These are phyloP conservation scores for Trichosporon sp. DNA, from an alignment of 1,284 basidiomycete genomes.

Conservation along the genomic window DNA sequence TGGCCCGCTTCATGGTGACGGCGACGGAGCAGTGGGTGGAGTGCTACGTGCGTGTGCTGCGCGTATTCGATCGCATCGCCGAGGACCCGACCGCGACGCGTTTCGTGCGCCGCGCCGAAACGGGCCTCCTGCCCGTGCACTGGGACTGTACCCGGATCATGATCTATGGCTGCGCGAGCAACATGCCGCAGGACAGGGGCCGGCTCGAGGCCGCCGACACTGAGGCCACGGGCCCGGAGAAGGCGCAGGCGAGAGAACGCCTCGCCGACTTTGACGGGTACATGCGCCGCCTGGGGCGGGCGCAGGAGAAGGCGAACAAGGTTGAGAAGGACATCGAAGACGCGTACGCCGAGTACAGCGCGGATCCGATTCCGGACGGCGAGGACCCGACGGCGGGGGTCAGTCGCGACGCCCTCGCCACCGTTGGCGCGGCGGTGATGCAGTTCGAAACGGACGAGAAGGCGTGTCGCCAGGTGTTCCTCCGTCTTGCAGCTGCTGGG, in stretches of 20 bases:
- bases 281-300: neutral
- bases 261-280: neutral
- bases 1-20: slow-evolving; percentile 16
- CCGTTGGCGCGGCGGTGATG: neutral
- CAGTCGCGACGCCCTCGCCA: neutral
- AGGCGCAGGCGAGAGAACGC: neutral
- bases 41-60: slow-evolving; percentile 5
- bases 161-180: neutral
- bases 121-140: neutral
- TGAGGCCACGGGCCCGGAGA: neutral
- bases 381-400: neutral
- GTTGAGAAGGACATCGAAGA: neutral
- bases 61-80: neutral
- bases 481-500: neutral
- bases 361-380: neutral
- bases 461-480: neutral
- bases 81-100: neutral
- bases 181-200: neutral
- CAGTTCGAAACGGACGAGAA: neutral
- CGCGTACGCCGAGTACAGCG: neutral
- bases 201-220: neutral
- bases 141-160: neutral
- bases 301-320: neutral
- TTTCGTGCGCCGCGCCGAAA: neutral
- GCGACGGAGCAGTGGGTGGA: slow-evolving; percentile 7